Conservation (phyloP, 2,329 filamentous ascomycete genomes). For the Neocucurbitaria cava region DNA sequence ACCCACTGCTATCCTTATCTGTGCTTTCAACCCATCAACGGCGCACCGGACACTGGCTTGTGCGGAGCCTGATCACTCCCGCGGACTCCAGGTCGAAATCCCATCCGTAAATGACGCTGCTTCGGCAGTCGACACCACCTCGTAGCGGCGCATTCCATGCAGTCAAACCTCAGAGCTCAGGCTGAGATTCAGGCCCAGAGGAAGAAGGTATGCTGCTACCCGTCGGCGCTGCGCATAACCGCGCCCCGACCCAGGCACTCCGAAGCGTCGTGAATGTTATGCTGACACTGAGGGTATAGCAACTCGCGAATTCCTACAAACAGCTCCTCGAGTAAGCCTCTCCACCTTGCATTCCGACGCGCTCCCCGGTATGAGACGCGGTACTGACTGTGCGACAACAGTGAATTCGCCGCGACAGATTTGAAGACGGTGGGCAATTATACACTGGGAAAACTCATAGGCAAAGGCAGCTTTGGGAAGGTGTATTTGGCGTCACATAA, state of each 20-base stretch:
- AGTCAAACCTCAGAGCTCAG: constrained; percentile 58
- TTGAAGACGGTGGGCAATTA: constrained; percentile 95
- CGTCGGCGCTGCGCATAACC: background rate
- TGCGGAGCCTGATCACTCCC: constrained; percentile 25
- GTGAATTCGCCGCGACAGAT: constrained; percentile 92
- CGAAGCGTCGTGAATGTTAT: background rate
- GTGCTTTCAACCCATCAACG: background rate
- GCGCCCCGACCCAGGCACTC: background rate
- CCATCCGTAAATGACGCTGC: constrained; percentile 45
- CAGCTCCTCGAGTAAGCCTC: constrained; percentile 84
- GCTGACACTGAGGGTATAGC: constrained; percentile 22
- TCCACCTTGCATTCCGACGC: constrained; percentile 6
- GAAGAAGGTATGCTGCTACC: constrained; percentile 59
- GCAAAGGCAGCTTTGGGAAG: constrained; percentile 97
- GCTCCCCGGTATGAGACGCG: constrained; percentile 3
- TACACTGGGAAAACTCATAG: constrained; percentile 86
- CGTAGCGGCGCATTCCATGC: constrained; percentile 49
- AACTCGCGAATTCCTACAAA: constrained; percentile 98
- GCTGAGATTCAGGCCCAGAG: constrained; percentile 66
- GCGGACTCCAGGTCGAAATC: constrained; percentile 26
- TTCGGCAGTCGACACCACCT: constrained; percentile 32
- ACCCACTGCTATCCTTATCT: constrained; percentile 10
- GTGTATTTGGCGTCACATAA: constrained; percentile 97
- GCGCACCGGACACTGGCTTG: constrained; percentile 33
- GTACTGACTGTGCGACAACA: constrained; percentile 51